Evolutionary conservation across 768 basidiomycete species (phyloP).

Genomic region (Auricularia sp.): DNA sequence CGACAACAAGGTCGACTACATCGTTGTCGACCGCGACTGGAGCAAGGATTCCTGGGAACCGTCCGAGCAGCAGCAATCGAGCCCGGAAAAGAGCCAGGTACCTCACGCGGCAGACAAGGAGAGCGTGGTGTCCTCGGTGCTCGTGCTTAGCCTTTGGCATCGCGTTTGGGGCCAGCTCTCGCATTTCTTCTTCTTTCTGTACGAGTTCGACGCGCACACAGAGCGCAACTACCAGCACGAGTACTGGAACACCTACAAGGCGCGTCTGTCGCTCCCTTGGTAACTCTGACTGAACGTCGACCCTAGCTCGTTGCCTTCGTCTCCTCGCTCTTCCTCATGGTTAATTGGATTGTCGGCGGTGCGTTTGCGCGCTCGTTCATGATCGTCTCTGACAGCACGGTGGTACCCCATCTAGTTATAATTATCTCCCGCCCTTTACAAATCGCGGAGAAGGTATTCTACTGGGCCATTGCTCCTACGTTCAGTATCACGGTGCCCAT

Average conservation of each 20-base stretch:
- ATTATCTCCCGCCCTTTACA: constrained; percentile 10
- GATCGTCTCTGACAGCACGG: not conserved
- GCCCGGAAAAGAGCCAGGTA: constrained; percentile 7
- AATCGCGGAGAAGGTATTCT: constrained; percentile 9
- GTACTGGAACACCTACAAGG: constrained; percentile 1
- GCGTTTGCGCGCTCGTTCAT: not conserved
- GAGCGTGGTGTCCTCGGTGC: not conserved
- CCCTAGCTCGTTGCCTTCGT: constrained; percentile 13
- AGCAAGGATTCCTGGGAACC: not conserved
- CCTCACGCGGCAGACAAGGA: not conserved
- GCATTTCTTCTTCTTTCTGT: not conserved
- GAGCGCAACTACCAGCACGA: not conserved
- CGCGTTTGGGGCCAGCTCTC: not conserved
- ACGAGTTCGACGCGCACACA: not conserved
- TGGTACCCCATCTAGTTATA: not conserved
- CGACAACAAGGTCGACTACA: constrained; percentile 9
- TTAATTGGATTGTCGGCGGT: constrained; percentile 25
- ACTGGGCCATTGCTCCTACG: constrained; percentile 8
- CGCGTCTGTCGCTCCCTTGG: not conserved
- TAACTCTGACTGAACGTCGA: not conserved
- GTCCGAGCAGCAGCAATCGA: constrained; percentile 3
- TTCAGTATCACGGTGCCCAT: constrained; percentile 1
- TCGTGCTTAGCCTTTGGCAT: not conserved
- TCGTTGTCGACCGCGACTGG: constrained; percentile 11
- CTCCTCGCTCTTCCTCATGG: constrained; percentile 16